These are phyloP conservation scores for Xylaria sp. DNA, from an alignment of 2,329 filamentous ascomycete genomes.

Conservation along the genomic window DNA sequence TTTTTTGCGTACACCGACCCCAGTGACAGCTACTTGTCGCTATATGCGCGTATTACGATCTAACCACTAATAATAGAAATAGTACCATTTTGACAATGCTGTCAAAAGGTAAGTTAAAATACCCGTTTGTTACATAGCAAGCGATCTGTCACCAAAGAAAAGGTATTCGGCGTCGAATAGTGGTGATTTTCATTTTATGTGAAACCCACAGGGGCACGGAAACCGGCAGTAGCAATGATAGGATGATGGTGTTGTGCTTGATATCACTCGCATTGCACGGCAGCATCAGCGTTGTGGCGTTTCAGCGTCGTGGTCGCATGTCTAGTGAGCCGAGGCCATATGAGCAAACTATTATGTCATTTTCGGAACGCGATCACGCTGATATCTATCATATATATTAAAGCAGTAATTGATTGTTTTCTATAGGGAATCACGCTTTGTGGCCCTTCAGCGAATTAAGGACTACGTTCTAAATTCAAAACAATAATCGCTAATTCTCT, in stretches of 20 bases:
- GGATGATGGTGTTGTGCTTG: too few relatives aligned
- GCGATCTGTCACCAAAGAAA: not conserved
- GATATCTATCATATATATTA: not conserved
- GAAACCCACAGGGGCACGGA: not conserved
- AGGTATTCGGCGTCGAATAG: not conserved
- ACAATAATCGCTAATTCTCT: not conserved
- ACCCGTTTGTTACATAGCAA: not conserved
- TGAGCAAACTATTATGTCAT: not conserved
- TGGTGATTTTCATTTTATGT: not conserved
- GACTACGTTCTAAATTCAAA: not conserved
- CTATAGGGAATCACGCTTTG: not conserved
- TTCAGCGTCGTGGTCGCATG: not conserved
- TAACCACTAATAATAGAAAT: not conserved
- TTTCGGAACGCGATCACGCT: not conserved
- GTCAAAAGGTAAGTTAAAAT: not conserved
- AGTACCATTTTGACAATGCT: too few relatives aligned
- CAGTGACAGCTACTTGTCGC: not conserved
- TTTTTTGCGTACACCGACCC: too few relatives aligned
- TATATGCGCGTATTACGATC: slow-evolving; percentile 3
- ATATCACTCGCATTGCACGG: not conserved
- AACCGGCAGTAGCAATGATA: not conserved
- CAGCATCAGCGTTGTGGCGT: not conserved
- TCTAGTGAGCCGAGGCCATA: not conserved
- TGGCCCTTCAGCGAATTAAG: not conserved
- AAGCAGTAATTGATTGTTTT: not conserved